These are phyloP conservation scores for Citrus sinensis DNA, from an alignment of 345 rosid species.

Conservation along the genomic window DVS_A1.0 CM039169.1:6769001-6769500, in stretches of 20 bases:
- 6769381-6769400: background rate
- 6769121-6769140: too few relatives aligned
- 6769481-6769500: background rate
- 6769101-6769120: background rate
- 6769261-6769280: background rate
- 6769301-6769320: background rate
- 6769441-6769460: background rate
- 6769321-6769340: background rate
- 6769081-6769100: too few relatives aligned
- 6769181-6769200: background rate
- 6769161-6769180: background rate
- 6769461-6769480: background rate
- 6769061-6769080: background rate
- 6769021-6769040: background rate
- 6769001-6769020: background rate
- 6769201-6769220: background rate
- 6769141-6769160: background rate
- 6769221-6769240: background rate
- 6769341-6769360: background rate
- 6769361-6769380: background rate
- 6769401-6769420: background rate
- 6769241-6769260: background rate
- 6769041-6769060: background rate
- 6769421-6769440: background rate
- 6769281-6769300: background rate